Conservation (phyloP, 2,329 filamentous ascomycete species). For the Neonectria punicea region DNA sequence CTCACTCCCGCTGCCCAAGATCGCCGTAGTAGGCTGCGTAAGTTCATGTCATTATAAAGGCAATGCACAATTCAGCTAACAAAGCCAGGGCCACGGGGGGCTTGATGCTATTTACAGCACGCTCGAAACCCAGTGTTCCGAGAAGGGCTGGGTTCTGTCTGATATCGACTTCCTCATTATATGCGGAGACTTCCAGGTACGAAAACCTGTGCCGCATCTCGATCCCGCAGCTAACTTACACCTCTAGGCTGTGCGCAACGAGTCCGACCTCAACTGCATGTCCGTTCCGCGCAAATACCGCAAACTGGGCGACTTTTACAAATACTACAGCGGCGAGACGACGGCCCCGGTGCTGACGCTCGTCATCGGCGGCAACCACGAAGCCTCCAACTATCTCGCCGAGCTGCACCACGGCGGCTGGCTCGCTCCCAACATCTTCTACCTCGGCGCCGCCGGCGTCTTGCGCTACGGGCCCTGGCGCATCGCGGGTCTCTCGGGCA, state of each 20-base stretch:
- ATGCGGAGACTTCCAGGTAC: slow-evolving; percentile 90
- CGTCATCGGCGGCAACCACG: slow-evolving; percentile 94
- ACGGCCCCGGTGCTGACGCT: slow-evolving; percentile 87
- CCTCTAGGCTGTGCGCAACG: slow-evolving; percentile 81
- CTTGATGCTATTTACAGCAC: slow-evolving; percentile 15
- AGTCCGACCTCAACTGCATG: slow-evolving; percentile 86
- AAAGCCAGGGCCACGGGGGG: no score
- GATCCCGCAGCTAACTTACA: neutral
- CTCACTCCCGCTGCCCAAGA: slow-evolving; percentile 13
- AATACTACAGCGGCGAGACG: slow-evolving; percentile 85
- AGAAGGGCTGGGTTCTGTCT: slow-evolving; percentile 21
- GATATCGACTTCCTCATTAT: slow-evolving; percentile 92
- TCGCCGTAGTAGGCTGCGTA: slow-evolving; percentile 29
- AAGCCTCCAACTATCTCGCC: slow-evolving; percentile 87
- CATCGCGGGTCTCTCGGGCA: slow-evolving; percentile 89
- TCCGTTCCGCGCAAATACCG: slow-evolving; percentile 89
- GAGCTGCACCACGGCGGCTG: slow-evolving; percentile 96
- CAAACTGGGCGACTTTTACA: slow-evolving; percentile 87
- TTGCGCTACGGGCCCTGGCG: slow-evolving; percentile 84
- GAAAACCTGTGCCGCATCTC: slow-evolving; percentile 20
- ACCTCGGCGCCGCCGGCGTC: slow-evolving; percentile 90
- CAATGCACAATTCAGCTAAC: no score
- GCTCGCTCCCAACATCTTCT: slow-evolving; percentile 97
- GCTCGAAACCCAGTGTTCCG: slow-evolving; percentile 12
- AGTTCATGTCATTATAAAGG: neutral